phyloP scores from a whole-genome alignment of 805 yeast genomes.

The Saturnispora galanensis region DNA sequence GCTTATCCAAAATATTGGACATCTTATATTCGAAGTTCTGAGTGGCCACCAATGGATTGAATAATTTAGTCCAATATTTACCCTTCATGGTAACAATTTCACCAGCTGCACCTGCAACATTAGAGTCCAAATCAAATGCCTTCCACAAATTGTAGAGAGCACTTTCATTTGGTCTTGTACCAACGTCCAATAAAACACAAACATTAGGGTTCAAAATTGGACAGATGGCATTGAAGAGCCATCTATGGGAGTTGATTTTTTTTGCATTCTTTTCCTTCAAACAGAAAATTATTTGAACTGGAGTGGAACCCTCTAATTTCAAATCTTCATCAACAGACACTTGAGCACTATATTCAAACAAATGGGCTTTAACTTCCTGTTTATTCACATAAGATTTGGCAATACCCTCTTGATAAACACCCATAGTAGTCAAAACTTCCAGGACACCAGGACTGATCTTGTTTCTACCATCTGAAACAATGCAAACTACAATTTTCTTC shows the following conservation, averaged over 20 bases:
- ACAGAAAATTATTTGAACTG: constrained; percentile 90
- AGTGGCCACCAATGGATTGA: constrained; percentile 90
- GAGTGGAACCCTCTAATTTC: constrained; percentile 86
- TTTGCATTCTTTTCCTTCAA: constrained; percentile 86
- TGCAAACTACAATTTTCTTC: constrained; percentile 90
- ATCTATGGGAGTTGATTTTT: constrained; percentile 93
- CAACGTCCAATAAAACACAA: constrained; percentile 86
- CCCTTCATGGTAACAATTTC: constrained; percentile 96
- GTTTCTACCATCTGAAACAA: constrained; percentile 90
- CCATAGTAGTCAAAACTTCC: constrained; percentile 86
- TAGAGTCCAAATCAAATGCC: constrained; percentile 91
- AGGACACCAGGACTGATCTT: constrained; percentile 78
- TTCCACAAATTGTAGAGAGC: constrained; percentile 95
- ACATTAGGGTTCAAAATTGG: constrained; percentile 90
- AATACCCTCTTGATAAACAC: constrained; percentile 94
- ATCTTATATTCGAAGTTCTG: constrained; percentile 95
- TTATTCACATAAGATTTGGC: constrained; percentile 92
- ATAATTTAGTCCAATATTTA: constrained; percentile 65
- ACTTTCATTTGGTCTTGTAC: constrained; percentile 84
- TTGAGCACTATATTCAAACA: constrained; percentile 94
- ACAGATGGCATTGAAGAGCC: constrained; percentile 94
- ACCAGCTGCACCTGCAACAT: constrained; percentile 98
- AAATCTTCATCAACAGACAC: constrained; percentile 83
- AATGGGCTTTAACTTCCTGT: constrained; percentile 83
- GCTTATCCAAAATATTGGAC: constrained; percentile 94